Conservation (phyloP, 169 alveolate genomes). For the Cryptosporidium tyzzeri region DNA sequence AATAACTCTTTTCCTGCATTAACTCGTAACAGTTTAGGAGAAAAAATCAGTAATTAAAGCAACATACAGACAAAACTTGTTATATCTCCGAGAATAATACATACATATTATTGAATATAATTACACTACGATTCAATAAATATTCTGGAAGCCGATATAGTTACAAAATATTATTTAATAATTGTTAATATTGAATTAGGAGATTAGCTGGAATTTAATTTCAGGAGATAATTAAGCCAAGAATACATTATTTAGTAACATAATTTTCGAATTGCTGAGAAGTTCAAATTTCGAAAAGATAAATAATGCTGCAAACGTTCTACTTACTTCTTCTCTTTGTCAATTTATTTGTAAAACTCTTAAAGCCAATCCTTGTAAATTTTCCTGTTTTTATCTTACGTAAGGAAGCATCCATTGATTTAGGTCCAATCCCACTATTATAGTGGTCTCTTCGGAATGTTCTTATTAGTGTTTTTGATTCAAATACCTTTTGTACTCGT, state of each 20-base stretch:
- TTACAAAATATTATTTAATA: too few species aligned
- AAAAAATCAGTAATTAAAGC: too few species aligned
- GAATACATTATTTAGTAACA: too few species aligned
- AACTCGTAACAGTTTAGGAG: background rate
- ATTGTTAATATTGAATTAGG: too few species aligned
- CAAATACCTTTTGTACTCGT: background rate
- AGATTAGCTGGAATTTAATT: background rate
- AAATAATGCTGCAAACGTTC: background rate
- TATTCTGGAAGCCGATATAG: background rate
- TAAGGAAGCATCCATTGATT: background rate
- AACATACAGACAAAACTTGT: background rate
- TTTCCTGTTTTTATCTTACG: background rate
- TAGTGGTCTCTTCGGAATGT: background rate
- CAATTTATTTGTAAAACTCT: background rate
- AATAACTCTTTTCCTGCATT: too few species aligned
- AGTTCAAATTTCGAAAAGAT: background rate
- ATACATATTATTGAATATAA: too few species aligned
- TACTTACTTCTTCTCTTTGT: background rate
- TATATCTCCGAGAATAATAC: background rate
- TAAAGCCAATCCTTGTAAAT: background rate
- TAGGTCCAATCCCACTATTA: background rate
- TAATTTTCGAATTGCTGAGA: too few species aligned
- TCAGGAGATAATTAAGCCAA: background rate
- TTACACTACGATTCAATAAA: background rate
- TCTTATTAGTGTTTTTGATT: slow-evolving; percentile 2